These are phyloP conservation scores for Phlyctochytrium bullatum DNA, from an alignment of 192 early-diverging fungal species.

Conservation along the genomic window DNA sequence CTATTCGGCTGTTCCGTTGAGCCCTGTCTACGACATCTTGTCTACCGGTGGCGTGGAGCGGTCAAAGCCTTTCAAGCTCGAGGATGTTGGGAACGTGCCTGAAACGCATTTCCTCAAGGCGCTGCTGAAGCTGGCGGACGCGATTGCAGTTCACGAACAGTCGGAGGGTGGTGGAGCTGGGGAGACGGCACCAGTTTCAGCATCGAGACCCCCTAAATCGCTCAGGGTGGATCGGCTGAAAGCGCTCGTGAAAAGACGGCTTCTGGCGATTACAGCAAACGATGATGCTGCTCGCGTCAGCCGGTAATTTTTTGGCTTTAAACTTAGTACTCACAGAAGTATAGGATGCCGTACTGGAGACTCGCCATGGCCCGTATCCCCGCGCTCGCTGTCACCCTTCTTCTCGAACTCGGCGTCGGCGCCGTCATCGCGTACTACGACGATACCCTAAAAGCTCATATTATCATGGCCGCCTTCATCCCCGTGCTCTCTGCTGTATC, in stretches of 20 bases:
- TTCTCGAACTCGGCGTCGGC: slow-evolving; percentile 36
- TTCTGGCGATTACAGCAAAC: background rate
- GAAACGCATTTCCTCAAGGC: background rate
- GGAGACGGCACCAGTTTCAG: background rate
- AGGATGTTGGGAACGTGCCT: background rate
- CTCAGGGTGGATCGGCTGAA: too few species aligned
- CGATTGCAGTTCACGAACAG: background rate
- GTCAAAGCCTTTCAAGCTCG: background rate
- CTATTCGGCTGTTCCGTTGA: too few species aligned
- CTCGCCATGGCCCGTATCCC: slow-evolving; percentile 37
- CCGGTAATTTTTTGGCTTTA: background rate
- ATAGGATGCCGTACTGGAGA: slow-evolving; percentile 40
- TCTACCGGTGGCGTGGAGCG: background rate
- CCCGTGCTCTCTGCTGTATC: slow-evolving; percentile 44
- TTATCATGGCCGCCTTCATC: slow-evolving; percentile 36
- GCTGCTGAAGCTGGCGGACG: background rate
- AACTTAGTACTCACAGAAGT: too few species aligned
- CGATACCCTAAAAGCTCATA: slow-evolving; percentile 17
- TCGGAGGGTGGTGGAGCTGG: background rate
- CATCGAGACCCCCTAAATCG: too few species aligned
- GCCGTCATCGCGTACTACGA: slow-evolving; percentile 27
- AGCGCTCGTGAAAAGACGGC: background rate
- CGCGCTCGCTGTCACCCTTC: slow-evolving; percentile 36
- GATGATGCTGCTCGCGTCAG: background rate
- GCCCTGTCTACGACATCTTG: background rate